Evolutionary conservation across 1,284 basidiomycete species (phyloP), one percentile per base, ranked within the genome.

Genomic region (Sporisorium scitamineum): DNA sequence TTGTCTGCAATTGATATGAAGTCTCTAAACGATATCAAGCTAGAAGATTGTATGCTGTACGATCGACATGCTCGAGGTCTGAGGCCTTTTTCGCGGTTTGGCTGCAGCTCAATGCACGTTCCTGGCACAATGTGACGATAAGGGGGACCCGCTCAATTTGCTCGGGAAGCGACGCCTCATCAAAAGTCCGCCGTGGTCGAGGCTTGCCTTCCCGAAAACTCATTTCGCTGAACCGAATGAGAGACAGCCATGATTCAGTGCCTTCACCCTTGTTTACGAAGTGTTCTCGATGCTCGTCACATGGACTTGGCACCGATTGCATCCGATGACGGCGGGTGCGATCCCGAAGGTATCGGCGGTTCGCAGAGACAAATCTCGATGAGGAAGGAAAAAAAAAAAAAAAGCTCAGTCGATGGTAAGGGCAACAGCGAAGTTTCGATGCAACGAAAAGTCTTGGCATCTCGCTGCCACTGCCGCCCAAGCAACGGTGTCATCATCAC

Each of bases 361-460:
- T 9, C 48, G 48, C 27, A 50, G 48, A 50, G 48, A 31, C 48
- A 34, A 14, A 34, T 7, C 27, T 31, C 5, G 3, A 6, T 18
- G 48, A 31, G 5, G n/a, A 20, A n/a, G n/a, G n/a, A n/a, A n/a
- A n/a, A n/a, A n/a, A n/a, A n/a, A n/a, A n/a, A n/a, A 48, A 29
- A 27, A 32, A 10, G 27, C 27, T 31, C n/a, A 20, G 48, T 8
- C 9, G 27, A 31, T 50, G 10, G 39, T 5, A 20, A n/a, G 27
- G 27, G 20, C 47, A 31, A 27, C 47, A 31, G 29, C 2, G 9
- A 50, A 29, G 47, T 31, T 50, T 50, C 27, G 27, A 50, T 50
- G 48, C 48, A 50, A 50, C 48, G 18, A 20, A 50, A 31, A 50
- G 48, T 50, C 48, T 50, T 50, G 48, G 48, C 48, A 50, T n/a